Evolutionary conservation across 176 grass and related monocot genomes (phyloP).

Genomic region (Musa beccarii): DNA sequence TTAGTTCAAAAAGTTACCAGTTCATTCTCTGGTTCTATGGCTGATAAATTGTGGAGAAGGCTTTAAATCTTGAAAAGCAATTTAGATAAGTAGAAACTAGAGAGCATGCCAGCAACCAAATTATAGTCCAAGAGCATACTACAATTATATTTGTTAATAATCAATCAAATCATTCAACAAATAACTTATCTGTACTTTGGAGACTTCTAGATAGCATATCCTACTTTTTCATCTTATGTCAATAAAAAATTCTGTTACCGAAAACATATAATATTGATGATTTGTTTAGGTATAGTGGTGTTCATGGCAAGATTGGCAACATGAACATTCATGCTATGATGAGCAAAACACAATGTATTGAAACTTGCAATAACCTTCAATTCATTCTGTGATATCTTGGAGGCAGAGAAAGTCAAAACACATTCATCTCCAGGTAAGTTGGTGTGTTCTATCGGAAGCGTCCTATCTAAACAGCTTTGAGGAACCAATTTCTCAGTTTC

Average conservation of each 20-base stretch:
- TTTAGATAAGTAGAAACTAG: background rate
- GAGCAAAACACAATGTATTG: background rate
- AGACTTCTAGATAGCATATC: background rate
- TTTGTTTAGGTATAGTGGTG: background rate
- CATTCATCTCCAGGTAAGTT: background rate
- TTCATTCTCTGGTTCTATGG: background rate
- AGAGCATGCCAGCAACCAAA: background rate
- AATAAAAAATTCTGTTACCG: background rate
- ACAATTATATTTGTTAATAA: background rate
- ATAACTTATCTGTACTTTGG: too few species aligned
- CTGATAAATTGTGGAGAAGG: background rate
- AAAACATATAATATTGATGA: background rate
- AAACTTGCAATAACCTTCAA: background rate
- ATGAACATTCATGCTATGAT: background rate
- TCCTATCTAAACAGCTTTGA: background rate
- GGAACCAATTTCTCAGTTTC: conserved; percentile 2
- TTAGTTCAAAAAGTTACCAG: too few species aligned
- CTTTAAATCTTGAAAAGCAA: background rate
- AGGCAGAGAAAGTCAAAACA: conserved; percentile 21
- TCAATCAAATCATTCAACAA: background rate
- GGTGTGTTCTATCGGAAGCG: background rate
- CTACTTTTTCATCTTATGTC: background rate
- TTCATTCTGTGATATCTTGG: background rate
- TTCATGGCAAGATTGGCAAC: too few species aligned
- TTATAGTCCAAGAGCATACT: background rate